Conservation (phyloP, 140 eudicot genomes). For the Erigeron philadelphicus region DNA sequence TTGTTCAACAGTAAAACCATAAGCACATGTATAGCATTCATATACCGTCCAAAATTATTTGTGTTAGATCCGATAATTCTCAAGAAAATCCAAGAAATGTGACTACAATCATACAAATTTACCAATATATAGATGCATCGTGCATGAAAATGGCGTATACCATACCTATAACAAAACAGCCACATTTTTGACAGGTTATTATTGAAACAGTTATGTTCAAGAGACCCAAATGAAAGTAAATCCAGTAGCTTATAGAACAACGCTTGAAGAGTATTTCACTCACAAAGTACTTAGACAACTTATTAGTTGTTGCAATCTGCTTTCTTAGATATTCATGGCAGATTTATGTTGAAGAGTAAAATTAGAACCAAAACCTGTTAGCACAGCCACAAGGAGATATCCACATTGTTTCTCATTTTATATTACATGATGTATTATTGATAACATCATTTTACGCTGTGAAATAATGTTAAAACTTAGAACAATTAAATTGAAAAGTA, state of each 20-base stretch:
- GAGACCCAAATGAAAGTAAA: not conserved
- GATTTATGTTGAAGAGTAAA: no score
- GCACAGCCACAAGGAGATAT: no score
- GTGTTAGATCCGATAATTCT: slow-evolving; percentile 17
- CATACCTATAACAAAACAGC: not conserved
- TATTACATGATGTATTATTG: no score
- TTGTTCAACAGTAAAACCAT: slow-evolving; percentile 38
- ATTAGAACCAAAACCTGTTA: no score
- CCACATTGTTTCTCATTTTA: no score
- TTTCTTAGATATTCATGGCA: no score
- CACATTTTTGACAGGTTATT: not conserved
- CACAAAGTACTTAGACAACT: not conserved
- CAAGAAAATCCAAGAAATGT: slow-evolving; percentile 41
- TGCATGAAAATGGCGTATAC: not conserved
- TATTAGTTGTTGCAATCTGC: no score
- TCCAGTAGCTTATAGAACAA: not conserved
- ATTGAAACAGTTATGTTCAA: not conserved
- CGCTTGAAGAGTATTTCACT: not conserved
- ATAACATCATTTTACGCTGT: no score
- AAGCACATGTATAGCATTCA: not conserved
- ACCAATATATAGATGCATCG: not conserved
- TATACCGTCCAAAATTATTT: not conserved
- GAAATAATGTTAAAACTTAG: no score
- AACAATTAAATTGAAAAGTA: no score
- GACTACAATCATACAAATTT: slow-evolving; percentile 19